A percentile compares a stretch with the other conserved stretches of the same genome.
phyloP scores from a whole-genome alignment of 2,329 filamentous ascomycete species.

The Fusarium phyllophilum region DNA sequence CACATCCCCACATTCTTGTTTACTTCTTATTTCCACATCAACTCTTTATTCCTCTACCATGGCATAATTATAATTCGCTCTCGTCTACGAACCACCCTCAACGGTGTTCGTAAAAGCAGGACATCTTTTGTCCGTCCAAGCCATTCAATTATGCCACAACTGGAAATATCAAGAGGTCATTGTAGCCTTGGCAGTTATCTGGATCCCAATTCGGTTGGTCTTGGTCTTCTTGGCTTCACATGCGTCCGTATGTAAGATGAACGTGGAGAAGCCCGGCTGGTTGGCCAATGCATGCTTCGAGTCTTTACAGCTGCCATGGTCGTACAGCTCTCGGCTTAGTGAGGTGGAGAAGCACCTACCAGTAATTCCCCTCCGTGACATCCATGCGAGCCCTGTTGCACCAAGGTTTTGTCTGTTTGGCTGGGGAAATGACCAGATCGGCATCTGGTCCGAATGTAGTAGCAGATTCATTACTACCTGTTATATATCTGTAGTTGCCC shows the following conservation, averaged over 20 bases:
- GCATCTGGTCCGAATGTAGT: neutral
- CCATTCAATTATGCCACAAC: neutral
- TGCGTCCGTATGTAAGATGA: neutral
- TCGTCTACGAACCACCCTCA: neutral
- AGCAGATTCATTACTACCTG: neutral
- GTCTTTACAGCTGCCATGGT: neutral
- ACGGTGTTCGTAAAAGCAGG: neutral
- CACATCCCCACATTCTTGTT: conserved; percentile 1
- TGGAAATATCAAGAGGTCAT: neutral
- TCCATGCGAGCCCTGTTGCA: neutral
- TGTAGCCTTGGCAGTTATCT: neutral
- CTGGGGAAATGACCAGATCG: neutral
- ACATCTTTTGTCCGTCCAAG: neutral
- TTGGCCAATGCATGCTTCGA: conserved; percentile 23
- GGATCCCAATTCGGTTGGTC: neutral
- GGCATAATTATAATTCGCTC: neutral
- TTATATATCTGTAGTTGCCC: neutral
- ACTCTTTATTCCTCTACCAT: neutral
- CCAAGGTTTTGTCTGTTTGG: neutral
- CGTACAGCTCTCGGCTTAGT: conserved; percentile 4
- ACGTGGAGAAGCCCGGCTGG: neutral
- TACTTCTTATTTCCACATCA: conserved; percentile 16
- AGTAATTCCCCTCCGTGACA: neutral
- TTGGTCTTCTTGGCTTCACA: neutral
- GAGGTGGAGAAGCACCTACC: conserved; percentile 4